Evolutionary conservation across 2,329 filamentous ascomycete genomes (phyloP), one percentile per base, ranked within the genome.

Genomic region (Aaosphaeria pasadenensis): DNA sequence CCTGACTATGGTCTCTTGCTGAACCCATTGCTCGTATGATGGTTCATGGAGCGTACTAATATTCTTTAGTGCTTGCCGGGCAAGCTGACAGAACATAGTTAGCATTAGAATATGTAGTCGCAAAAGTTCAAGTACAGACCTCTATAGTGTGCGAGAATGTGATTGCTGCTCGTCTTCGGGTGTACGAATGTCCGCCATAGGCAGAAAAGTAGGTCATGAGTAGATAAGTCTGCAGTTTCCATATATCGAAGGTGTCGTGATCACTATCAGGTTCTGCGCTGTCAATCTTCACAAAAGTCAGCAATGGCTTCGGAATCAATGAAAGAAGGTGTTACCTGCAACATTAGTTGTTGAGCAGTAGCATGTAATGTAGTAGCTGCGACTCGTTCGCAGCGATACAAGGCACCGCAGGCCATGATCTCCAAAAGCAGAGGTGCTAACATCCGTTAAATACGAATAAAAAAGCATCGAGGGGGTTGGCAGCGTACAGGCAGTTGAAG

Each of bases 201-300:
- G 45, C 45, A 7, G 38, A 28, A 35, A 46, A 46, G 40, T 17
- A 42, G 29, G 38, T 46, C 29, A 46, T 42, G 5, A 46, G 45
- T 5, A 46, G 45, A 30, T 42, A 46, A 11, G 45, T 46, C 29
- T 46, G 45, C 36, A 46, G 29, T 13, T 17, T 42, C 45, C 45
- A 46, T 28, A 46, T n/a, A 30, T 46, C 11, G 13, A 46, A 42
- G 11, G 11, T 42, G 9, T 35, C 17, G 33, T 42, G 13, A 24
- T 24, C 11, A 11, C 29, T 17, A 31, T 43, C 11, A 4, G 41
- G n/a, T n/a, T 36, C 33, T 36, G 9, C 33, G 7, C 33, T 36
- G 7, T 36, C 33, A 36, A 36, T 36, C 33, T 36, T 9, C 2
- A 36, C n/a, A 9, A 9, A 36, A 9, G 33, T 36, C 33, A 36